phyloP scores from a whole-genome alignment of 192 early-diverging fungal species.

The Coemansia sp. region DNA sequence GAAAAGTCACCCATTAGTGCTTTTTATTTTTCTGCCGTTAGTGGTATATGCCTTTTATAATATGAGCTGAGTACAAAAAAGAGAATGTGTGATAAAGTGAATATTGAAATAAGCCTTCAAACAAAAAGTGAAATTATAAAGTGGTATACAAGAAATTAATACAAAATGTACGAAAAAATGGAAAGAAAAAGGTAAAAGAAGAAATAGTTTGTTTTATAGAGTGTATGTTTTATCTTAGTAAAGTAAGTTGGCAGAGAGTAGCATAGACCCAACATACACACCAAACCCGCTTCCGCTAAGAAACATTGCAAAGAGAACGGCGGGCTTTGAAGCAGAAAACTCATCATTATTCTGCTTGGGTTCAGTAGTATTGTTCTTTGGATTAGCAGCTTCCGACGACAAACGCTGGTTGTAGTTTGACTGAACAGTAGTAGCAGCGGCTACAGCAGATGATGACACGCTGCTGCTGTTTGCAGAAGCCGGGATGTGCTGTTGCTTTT shows the following conservation, averaged over 20 bases:
- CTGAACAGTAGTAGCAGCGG: neutral
- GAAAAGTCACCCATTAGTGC: too few species aligned
- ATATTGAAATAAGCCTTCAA: neutral
- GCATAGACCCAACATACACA: slow-evolving; percentile 12
- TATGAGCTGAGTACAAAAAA: too few species aligned
- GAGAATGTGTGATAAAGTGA: neutral
- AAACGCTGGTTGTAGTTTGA: neutral
- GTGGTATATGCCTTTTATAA: too few species aligned
- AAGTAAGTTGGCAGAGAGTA: slow-evolving; percentile 7
- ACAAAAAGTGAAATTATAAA: neutral
- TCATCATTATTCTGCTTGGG: neutral
- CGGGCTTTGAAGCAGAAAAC: too few species aligned
- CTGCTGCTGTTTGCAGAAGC: too few species aligned
- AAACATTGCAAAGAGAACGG: slow-evolving; percentile 4
- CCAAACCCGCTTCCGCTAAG: slow-evolving; percentile 9
- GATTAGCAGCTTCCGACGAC: neutral
- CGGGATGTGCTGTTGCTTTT: neutral
- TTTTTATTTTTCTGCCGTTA: too few species aligned
- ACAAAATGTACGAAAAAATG: neutral
- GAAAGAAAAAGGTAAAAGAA: slow-evolving; percentile 2
- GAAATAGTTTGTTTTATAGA: neutral
- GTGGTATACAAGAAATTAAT: neutral
- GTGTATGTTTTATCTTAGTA: neutral
- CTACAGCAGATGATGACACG: neutral
- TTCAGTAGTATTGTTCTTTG: neutral